Conservation (phyloP, 116 monocot species). For the Iris pallida region DNA sequence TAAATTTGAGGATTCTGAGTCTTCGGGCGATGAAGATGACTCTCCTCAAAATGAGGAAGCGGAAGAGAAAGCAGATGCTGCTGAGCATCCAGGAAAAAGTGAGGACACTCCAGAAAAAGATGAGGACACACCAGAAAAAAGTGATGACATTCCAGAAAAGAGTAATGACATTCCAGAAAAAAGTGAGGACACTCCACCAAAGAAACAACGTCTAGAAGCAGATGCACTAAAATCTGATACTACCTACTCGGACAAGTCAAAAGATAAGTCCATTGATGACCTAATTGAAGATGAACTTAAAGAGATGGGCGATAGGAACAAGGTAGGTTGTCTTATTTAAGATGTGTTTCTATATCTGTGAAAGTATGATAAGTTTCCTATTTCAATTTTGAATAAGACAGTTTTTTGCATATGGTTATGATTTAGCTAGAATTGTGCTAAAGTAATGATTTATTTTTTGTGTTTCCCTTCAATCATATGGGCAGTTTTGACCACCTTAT, state of each 20-base stretch:
- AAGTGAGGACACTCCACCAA: constrained; percentile 28
- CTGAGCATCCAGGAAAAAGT: constrained; percentile 21
- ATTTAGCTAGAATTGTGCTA: no score
- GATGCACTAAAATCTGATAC: constrained; percentile 18
- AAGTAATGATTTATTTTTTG: no score
- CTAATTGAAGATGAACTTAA: constrained; percentile 85
- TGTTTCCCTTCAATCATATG: no score
- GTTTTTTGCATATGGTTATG: no score
- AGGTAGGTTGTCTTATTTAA: constrained; percentile 42
- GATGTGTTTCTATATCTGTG: no score
- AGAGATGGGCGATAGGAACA: constrained; percentile 75
- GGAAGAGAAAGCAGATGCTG: constrained; percentile 17
- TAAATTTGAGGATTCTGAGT: constrained; percentile 84
- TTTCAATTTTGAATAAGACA: no score
- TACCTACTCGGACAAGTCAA: constrained; percentile 12
- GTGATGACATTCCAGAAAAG: constrained; percentile 10
- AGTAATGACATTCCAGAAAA: constrained; percentile 17
- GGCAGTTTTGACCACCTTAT: no score
- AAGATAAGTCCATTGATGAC: constrained; percentile 71
- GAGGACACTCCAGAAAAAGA: constrained; percentile 14
- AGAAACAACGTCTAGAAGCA: constrained; percentile 43
- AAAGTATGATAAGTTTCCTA: no score
- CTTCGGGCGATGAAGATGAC: constrained; percentile 60
- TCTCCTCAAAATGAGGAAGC: constrained; percentile 4
- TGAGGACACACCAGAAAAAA: constrained; percentile 30